phyloP scores from a whole-genome alignment of 306 rosid species.

The Senna siamea region DNA sequence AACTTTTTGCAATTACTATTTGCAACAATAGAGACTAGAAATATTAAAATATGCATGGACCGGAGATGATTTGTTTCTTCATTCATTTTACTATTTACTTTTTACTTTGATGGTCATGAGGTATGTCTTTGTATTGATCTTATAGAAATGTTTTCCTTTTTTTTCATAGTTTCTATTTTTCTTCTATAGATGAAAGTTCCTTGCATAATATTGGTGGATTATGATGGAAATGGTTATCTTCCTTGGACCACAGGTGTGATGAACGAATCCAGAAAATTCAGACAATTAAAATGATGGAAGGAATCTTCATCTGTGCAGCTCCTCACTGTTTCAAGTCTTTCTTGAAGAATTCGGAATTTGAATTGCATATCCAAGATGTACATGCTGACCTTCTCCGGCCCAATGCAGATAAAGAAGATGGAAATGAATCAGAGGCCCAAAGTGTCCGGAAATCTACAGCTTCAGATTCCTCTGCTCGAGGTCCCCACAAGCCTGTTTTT shows the following conservation, averaged over 20 bases:
- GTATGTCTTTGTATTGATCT: neutral
- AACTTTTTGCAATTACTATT: neutral
- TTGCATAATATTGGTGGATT: neutral
- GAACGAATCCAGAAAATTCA: slow-evolving; percentile 98
- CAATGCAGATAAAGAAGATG: slow-evolving; percentile 82
- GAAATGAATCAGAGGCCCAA: slow-evolving; percentile 80
- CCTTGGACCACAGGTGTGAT: slow-evolving; percentile 69
- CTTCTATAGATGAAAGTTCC: neutral
- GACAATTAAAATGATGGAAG: slow-evolving; percentile 97
- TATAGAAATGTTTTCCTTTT: neutral
- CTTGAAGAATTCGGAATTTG: slow-evolving; percentile 80
- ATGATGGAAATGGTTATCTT: slow-evolving; percentile 22
- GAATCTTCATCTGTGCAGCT: slow-evolving; percentile 94
- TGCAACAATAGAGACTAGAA: neutral
- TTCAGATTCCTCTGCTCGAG: slow-evolving; percentile 75
- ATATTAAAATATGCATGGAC: neutral
- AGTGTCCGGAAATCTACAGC: slow-evolving; percentile 67
- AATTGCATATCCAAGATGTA: slow-evolving; percentile 80
- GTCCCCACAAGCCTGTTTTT: slow-evolving; percentile 70
- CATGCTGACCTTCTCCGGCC: slow-evolving; percentile 79
- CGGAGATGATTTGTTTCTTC: neutral
- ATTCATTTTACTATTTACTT: neutral
- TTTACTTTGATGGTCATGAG: neutral
- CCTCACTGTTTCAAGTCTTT: slow-evolving; percentile 98
- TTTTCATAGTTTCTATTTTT: neutral